Evolutionary conservation across 2,329 filamentous ascomycete genomes (phyloP).

Genomic region (Fusarium palustre): DNA sequence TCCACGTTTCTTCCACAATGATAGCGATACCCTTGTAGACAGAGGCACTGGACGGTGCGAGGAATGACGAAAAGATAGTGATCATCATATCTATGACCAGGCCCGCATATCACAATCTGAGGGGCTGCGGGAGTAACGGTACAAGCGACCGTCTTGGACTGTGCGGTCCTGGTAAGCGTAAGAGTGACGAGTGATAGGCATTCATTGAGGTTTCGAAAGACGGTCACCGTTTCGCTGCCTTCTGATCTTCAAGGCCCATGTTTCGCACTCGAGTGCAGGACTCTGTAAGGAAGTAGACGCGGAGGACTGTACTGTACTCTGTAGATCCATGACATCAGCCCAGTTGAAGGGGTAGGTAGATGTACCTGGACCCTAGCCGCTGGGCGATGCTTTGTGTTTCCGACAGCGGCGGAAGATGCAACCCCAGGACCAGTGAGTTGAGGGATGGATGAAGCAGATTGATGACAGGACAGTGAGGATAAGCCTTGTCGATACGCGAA

Average conservation of each 20-base stretch:
- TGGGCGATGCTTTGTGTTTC: conserved; percentile 35
- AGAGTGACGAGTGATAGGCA: conserved; percentile 9
- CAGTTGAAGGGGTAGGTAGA: conserved; percentile 29
- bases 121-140: conserved; percentile 19
- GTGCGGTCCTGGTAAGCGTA: conserved; percentile 28
- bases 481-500: conserved; percentile 20
- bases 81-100: conserved; percentile 5
- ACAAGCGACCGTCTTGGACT: conserved; percentile 38
- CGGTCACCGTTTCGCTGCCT: conserved; percentile 40
- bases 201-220: conserved; percentile 35
- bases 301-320: too few relatives aligned
- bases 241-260: conserved; percentile 11
- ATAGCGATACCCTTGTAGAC: conserved; percentile 10
- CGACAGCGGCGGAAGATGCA: conserved; percentile 24
- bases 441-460: conserved; percentile 10
- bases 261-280: conserved; percentile 5
- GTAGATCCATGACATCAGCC: conserved; percentile 53
- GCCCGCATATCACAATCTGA: conserved; percentile 33
- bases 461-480: conserved; percentile 14
- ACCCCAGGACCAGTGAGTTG: conserved; percentile 19
- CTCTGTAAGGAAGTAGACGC: conserved; percentile 29
- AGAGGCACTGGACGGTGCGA: conserved; percentile 16
- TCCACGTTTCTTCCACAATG: conserved; percentile 40
- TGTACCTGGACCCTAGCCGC: conserved; percentile 32
- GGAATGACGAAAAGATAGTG: conserved; percentile 40